A percentile compares a stretch with the other conserved stretches of the same genome.
Conservation (phyloP, 257 asterid species). For the Fraxinus americana region DNA sequence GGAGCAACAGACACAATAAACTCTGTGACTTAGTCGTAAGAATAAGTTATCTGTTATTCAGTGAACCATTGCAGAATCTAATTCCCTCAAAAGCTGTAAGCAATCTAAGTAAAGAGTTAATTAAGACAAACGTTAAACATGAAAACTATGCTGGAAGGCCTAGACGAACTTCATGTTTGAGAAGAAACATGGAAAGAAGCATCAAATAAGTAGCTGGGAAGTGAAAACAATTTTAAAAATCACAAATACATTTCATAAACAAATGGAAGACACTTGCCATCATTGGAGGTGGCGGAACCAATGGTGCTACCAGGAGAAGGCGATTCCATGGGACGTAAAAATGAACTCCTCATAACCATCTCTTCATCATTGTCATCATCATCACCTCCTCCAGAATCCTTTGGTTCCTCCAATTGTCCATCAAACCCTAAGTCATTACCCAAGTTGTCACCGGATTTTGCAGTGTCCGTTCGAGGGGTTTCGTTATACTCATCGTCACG, state of each 20-base stretch:
- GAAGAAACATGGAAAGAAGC: not conserved
- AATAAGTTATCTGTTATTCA: not conserved
- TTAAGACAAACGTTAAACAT: not conserved
- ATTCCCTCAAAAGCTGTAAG: not conserved
- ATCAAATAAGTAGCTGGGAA: constrained; percentile 3
- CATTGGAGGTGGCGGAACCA: constrained; percentile 86
- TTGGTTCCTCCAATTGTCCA: constrained; percentile 32
- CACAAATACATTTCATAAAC: constrained; percentile 5
- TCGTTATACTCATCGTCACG: constrained; percentile 70
- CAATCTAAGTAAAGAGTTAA: not conserved
- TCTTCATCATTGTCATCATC: constrained; percentile 63
- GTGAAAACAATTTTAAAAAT: not conserved
- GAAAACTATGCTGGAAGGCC: not conserved
- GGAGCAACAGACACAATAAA: not conserved
- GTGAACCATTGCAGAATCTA: not conserved
- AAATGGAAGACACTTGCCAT: constrained; percentile 55
- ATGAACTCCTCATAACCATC: constrained; percentile 47
- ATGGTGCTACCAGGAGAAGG: constrained; percentile 86
- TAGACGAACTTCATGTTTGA: not conserved
- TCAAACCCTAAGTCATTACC: constrained; percentile 36
- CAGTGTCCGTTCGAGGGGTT: constrained; percentile 44
- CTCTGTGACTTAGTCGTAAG: not conserved
- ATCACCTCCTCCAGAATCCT: constrained; percentile 42
- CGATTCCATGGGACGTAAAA: constrained; percentile 67
- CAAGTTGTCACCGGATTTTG: constrained; percentile 24